phyloP scores from a whole-genome alignment of 2,329 filamentous ascomycete genomes.

The Simplicillium sp. region DNA sequence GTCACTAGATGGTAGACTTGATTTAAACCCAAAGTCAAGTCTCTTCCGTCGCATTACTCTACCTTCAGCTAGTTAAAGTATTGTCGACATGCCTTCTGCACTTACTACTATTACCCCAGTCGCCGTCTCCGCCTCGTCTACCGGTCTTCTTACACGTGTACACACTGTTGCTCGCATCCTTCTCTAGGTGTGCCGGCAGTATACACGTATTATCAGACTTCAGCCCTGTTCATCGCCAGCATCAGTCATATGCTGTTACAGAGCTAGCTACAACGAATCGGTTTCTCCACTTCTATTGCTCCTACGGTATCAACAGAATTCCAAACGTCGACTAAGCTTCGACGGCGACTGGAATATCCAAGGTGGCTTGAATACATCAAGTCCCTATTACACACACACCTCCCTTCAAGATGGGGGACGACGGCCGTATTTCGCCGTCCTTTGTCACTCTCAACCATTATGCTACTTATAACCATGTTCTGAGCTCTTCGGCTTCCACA shows the following conservation, averaged over 20 bases:
- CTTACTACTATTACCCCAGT: conserved; percentile 44
- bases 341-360: conserved; percentile 45
- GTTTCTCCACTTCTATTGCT: too few relatives aligned
- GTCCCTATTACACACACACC: conserved; percentile 15
- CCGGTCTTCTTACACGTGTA: conserved; percentile 49
- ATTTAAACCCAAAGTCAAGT: conserved; percentile 12
- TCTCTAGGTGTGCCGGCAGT: conserved; percentile 33
- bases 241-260: conserved; percentile 26
- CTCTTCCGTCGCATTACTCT: conserved; percentile 15
- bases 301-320: too few relatives aligned
- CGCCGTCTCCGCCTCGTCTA: conserved; percentile 52
- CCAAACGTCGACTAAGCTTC: conserved; percentile 4
- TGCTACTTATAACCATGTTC: conserved; percentile 57
- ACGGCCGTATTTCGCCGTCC: conserved; percentile 42
- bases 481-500: conserved; percentile 67
- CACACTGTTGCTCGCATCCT: conserved; percentile 27
- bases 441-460: conserved; percentile 37
- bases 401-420: conserved; percentile 48
- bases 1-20: conserved; percentile 23
- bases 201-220: conserved; percentile 18
- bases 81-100: conserved; percentile 50
- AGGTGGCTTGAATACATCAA: conserved; percentile 21
- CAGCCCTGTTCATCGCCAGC: conserved; percentile 24
- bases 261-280: conserved; percentile 20
- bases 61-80: conserved; percentile 19